Base-by-base conservation (phyloP, 805 yeast species). In the Candida silvicultrix region DNA sequence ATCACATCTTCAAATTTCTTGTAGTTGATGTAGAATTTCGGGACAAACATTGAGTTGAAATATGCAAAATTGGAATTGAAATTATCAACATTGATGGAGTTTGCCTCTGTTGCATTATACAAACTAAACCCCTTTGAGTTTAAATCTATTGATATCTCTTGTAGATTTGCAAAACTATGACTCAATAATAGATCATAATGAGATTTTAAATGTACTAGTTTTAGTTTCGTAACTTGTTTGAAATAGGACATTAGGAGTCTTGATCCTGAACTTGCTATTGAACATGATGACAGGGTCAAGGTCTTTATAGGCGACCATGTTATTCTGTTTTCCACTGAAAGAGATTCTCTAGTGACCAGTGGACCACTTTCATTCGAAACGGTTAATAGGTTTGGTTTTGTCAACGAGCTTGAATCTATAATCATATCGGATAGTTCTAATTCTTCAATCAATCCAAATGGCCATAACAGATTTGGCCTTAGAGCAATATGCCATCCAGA, bases 401-500 rank as follows among this genome's bases (percentile, higher is more conserved):
- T 54, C 28, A 67, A 49, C 3, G 73, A 65, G 18, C 50, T 56
- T 14, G 73, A 73, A 51, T 75, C 81, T 29, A 80, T 66, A 20
- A 75, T 68, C 53, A 80, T 68, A 49, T 77, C 73, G 41, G 66
- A 64, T 25, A 80, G 59, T 4, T 59, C 59, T 21, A 80, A 57
- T 42, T 71, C 71, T 29, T 70, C 64, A 6, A 80, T 68, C 11
- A 68, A 53, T 15, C 74, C 73, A 47, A 75, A 65, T 18, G 80
- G 63, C 51, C 75, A 63, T 2, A 78, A 57, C 8, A 79, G 52
- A 49, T 74, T 77, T 12, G 71, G 63, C 47, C 75, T 67, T 50
- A 79, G 60, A 4, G 82, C 78, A 15, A 80, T 73, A 31, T 73
- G 71, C 80, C 80, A 74, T 2, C 78, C 79, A 0, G 68, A 47